Evolutionary conservation across 208 protist species (phyloP).

Genomic region (Porcisia deanei): DNA sequence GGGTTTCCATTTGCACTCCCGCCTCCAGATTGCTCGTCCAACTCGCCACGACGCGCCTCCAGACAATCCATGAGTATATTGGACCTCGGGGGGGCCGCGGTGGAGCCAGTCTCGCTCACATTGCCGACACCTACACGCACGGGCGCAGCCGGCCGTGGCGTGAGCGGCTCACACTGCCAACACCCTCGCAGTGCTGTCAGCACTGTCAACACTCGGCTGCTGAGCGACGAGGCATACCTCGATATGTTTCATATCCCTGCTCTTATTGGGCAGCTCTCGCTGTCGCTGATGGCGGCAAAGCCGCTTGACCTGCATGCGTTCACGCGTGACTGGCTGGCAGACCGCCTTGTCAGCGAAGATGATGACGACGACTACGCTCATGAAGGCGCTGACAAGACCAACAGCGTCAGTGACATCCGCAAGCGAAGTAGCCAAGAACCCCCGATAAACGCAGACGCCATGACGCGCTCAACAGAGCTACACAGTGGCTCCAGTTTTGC

Average conservation of each 20-base stretch:
- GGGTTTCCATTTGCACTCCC: too few relatives aligned
- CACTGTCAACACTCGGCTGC: conserved; percentile 15
- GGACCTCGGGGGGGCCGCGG: conserved; percentile 1
- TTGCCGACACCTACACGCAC: neutral
- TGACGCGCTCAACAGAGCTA: neutral
- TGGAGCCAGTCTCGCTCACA: neutral
- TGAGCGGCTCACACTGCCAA: neutral
- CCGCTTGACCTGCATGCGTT: conserved; percentile 67
- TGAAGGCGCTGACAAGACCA: neutral
- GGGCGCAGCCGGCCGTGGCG: neutral
- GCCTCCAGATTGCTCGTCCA: neutral
- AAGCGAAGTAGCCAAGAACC: neutral
- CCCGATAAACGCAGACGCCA: neutral
- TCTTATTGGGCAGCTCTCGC: conserved; percentile 48
- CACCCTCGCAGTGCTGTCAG: neutral
- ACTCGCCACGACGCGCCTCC: neutral
- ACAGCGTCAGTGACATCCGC: neutral
- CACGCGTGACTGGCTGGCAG: conserved; percentile 58
- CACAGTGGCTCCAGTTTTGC: conserved; percentile 12
- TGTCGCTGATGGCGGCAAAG: conserved; percentile 56
- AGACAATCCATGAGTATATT: conserved; percentile 7
- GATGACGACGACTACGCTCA: conserved; percentile 7
- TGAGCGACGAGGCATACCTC: conserved; percentile 65
- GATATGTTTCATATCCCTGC: conserved; percentile 46
- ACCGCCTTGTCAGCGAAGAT: conserved; percentile 33